Base-by-base conservation (phyloP, 2,329 filamentous ascomycete genomes). In the Sclerotinia glacialis region DNA sequence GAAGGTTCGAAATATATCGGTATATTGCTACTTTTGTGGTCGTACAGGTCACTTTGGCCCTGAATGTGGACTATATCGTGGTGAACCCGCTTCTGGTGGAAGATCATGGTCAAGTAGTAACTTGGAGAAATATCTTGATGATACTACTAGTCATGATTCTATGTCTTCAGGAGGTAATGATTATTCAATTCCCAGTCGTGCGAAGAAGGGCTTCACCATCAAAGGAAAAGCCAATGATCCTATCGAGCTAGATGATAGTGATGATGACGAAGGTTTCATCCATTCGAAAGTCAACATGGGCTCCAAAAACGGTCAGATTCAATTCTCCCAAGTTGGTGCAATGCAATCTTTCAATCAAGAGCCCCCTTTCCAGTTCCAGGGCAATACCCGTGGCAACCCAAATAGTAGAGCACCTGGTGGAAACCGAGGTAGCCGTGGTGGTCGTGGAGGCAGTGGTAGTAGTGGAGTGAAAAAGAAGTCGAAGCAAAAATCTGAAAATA, bases 1-100 rank as follows among this genome's bases (percentile, higher is more conserved):
- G 67, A 85, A 80, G 68, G 84, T 88, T 49, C 77, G 77, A 59
- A 75, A 76, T 40, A 79, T 89, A 26, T 79, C 80, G 0, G 76
- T 80, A 0, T 83, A 80, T 64, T 89, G 87, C 76, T 86, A 85
- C 67, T 75, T 74, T 46, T 89, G 87, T 71, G 86, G 85, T 34
- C 75, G 74, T 18, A 72, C 77, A 37, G 80, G 80, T 8, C 87
- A 89, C 74, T 88, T 82, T 72, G 83, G 84, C 1, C 79, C 81
- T 16, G 85, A 87, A 65, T 89, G 87, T 74, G 76, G 74, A 54
- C 50, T 77, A 12, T 66, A 68, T 34, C 65, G 56, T 21, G 67
- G 68, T 23, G 42, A n/a, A 18, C 56, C 69, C 11, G 60, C 70
- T 23, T 73, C 74, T 28, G 75, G 71, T 21, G 80, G 78, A 67